phyloP scores from a whole-genome alignment of 345 rosid genomes.

The Rhizophora mangle region DNA sequence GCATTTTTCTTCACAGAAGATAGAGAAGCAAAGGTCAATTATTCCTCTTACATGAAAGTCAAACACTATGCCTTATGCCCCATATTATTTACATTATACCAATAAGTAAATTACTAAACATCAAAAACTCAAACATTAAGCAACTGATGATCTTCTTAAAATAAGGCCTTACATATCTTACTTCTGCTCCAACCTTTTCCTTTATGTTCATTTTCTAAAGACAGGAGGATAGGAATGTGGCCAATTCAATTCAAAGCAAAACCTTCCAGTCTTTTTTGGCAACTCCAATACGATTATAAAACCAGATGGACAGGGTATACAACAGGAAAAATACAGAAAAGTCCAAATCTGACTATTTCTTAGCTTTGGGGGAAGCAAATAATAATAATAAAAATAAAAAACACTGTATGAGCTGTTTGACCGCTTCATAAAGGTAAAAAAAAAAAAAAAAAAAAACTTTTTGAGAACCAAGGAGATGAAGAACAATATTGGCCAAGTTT shows the following conservation, averaged over 20 bases:
- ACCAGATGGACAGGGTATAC: neutral
- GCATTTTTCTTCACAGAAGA: slow-evolving; percentile 45
- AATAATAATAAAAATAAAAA: too few species aligned
- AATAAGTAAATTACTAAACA: too few species aligned
- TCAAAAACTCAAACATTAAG: too few species aligned
- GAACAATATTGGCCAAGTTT: neutral
- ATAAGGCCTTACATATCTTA: too few species aligned
- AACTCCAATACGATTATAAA: neutral
- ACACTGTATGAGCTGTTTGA: neutral
- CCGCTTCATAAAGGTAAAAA: slow-evolving; percentile 1
- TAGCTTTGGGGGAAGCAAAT: slow-evolving; percentile 17
- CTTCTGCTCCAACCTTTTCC: too few species aligned
- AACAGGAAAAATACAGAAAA: neutral
- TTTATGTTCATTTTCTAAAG: neutral
- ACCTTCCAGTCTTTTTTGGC: neutral
- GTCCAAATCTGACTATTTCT: slow-evolving; percentile 19
- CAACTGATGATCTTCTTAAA: too few species aligned
- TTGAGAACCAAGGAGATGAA: slow-evolving; percentile 6
- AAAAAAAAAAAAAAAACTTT: neutral
- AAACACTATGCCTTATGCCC: neutral
- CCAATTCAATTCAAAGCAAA: neutral
- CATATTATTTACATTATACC: too few species aligned
- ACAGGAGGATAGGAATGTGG: neutral
- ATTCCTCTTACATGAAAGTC: neutral
- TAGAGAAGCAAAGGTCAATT: neutral